Conservation (phyloP, 2,329 filamentous ascomycete species). For the Paecilomyces sp. region DNA sequence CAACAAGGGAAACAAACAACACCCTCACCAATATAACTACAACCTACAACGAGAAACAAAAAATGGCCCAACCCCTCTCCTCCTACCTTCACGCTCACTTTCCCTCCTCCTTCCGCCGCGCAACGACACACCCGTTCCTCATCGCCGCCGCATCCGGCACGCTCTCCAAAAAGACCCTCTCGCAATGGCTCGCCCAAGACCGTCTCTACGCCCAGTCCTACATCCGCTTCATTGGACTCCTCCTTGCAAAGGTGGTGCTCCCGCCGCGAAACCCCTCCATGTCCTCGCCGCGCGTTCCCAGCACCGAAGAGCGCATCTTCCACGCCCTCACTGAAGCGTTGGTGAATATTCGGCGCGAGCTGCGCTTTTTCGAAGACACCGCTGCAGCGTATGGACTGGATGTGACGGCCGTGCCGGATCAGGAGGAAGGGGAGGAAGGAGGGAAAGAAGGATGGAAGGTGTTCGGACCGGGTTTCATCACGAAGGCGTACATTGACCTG, state of each 20-base stretch:
- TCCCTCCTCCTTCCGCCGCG: constrained; percentile 41
- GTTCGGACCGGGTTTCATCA: constrained; percentile 38
- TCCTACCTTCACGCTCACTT: constrained; percentile 48
- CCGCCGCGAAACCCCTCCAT: constrained; percentile 27
- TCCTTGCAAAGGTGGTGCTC: constrained; percentile 56
- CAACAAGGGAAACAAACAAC: not conserved
- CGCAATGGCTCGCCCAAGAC: constrained; percentile 65
- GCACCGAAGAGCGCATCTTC: constrained; percentile 50
- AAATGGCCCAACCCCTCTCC: constrained; percentile 44
- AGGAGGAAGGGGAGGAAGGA: constrained; percentile 4
- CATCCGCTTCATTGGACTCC: constrained; percentile 58
- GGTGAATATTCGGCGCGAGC: constrained; percentile 60
- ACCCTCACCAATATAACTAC: not conserved
- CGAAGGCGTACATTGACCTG: constrained; percentile 50
- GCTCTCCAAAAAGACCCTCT: constrained; percentile 49
- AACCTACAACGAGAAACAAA: constrained; percentile 6
- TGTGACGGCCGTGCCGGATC: constrained; percentile 34
- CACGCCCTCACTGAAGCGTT: constrained; percentile 59
- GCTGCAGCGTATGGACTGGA: constrained; percentile 54
- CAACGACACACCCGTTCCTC: constrained; percentile 63
- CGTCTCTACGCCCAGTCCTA: constrained; percentile 65
- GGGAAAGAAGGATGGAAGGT: constrained; percentile 4
- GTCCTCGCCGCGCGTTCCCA: constrained; percentile 17
- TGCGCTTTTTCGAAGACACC: constrained; percentile 60
- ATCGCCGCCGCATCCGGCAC: constrained; percentile 56